Evolutionary conservation across 441 rosid species (phyloP), one percentile per base, ranked within the genome.

Genomic region (Macaranga tanarius): DNA sequence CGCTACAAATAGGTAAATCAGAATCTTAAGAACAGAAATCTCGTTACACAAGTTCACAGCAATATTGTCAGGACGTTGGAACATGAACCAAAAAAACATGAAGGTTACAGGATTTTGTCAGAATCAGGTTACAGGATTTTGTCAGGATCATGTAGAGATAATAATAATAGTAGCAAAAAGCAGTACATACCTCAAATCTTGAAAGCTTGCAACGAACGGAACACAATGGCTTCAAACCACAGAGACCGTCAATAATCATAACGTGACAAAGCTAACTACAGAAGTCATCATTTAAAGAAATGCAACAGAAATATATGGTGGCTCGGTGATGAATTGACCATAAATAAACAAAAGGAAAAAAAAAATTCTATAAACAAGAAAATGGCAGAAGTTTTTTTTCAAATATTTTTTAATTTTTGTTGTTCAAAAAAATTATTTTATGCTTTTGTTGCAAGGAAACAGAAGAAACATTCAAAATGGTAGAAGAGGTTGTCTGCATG

Each of bases 201-300:
- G 83, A 67, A 45, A 77, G 65, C 76, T 78, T 88, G 64, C 86
- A 82, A 77, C 89, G 86, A 55, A 3, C 10, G 20, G 84, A 88
- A 44, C 84, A 48, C 82, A 84, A 82, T 34, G 87, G 89, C 63
- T 77, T 70, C 52, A 86, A 72, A 55, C 87, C 87, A 20, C 86
- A 89, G 52, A 82, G 83, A 63, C 54, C 73, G 44, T 81, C 77
- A 67, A 78, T 47, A 67, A 80, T 38, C 91, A 85, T 85, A 52
- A 56, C 75, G 64, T 69, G 75, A 56, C 77, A 52, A 34, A 42
- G 68, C 66, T 70, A 75, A 79, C 58, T 58, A 68, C 22, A 52
- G 60, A 64, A 65, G 26, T 79, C 65, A 70, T 79, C 65, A 70
- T 57, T 38, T 25, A 59, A 26, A 63, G 45, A 73, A 75, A 74